Base-by-base conservation (phyloP, 192 early-diverging fungal genomes). In the Coemansia sp. region DNA sequence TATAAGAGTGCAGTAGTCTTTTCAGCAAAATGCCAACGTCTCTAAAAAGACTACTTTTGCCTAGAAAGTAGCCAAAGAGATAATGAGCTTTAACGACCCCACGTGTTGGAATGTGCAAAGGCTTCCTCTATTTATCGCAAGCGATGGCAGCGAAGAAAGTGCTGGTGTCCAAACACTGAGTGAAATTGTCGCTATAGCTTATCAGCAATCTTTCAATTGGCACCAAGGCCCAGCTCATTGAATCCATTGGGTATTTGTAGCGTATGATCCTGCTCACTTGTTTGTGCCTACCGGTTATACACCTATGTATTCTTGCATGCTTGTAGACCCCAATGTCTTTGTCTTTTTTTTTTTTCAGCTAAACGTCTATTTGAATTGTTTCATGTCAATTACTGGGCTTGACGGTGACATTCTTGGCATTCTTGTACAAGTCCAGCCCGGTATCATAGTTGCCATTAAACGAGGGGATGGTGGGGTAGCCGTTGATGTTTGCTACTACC, bases 401-500 rank as follows among this genome's bases (percentile, higher is more conserved):
- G n/a, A 71, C 69, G n/a, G 69, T 71, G 10, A 71, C 37, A 3
- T 34, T 48, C 20, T 57, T 48, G 2, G 59, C 48, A 16, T n/a
- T 59, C n/a, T 43, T 64, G 47, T 59, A 53, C 37, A 23, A 13
- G 48, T 70, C 53, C 2, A 70, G 21, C 1, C 70, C 70, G 0
- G 57, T 62, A 14, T 72, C 50, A 10, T 71, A 60, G 25, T 61
- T 41, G 14, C 67, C 35, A 9, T 26, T 39, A 16, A 83, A 78
- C 42, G 74, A 65, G 3, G 68, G 65, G 25, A 79, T 79, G 5
- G 56, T n/a, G 0, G 66, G 47, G n/a, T 72, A 74, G 12, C 62
- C 59, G 31, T 60, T 35, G 62, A 69, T 71, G 63, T 79, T 85
- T 52, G 77, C 63, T 25, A 77, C 52, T 26, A 78, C 56, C 21